Conservation (phyloP, 2,329 filamentous ascomycete genomes). For the Blastomyces silverae region DNA sequence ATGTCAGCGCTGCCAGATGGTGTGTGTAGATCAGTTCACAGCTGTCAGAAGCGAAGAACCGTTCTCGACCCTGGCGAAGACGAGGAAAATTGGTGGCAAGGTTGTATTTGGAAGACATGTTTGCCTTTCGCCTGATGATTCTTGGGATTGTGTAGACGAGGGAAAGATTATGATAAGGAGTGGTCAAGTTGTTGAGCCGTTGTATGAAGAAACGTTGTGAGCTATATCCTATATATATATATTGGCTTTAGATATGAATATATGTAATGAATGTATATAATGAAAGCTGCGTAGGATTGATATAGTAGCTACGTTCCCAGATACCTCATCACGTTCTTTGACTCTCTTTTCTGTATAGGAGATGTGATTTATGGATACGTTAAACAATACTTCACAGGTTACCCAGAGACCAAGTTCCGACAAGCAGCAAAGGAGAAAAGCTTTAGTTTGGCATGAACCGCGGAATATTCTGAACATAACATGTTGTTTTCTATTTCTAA, state of each 20-base stretch:
- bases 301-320: not conserved
- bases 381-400: not conserved
- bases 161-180: conserved; percentile 31
- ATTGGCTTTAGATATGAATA: not conserved
- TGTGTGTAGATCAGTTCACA: conserved; percentile 83
- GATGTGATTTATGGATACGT: not conserved
- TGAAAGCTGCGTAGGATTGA: not conserved
- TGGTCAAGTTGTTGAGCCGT: conserved; percentile 36
- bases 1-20: conserved; percentile 90
- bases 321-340: not conserved
- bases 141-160: conserved; percentile 14
- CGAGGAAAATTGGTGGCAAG: conserved; percentile 71
- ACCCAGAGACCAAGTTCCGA: not conserved
- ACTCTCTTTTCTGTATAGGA: not conserved
- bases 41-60: conserved; percentile 74
- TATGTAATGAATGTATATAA: not conserved
- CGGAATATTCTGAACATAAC: not conserved
- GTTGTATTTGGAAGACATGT: conserved; percentile 83
- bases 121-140: conserved; percentile 34
- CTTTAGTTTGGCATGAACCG: not conserved
- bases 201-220: conserved; percentile 21
- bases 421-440: not conserved
- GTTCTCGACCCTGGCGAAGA: conserved; percentile 81
- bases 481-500: conserved; percentile 2
- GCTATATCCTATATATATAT: not conserved